A percentile compares a stretch with the other conserved stretches of the same genome.
These are phyloP conservation scores for Colletotrichum eleusines DNA, from an alignment of 2,329 filamentous ascomycete genomes.

Conservation along the genomic window DNA sequence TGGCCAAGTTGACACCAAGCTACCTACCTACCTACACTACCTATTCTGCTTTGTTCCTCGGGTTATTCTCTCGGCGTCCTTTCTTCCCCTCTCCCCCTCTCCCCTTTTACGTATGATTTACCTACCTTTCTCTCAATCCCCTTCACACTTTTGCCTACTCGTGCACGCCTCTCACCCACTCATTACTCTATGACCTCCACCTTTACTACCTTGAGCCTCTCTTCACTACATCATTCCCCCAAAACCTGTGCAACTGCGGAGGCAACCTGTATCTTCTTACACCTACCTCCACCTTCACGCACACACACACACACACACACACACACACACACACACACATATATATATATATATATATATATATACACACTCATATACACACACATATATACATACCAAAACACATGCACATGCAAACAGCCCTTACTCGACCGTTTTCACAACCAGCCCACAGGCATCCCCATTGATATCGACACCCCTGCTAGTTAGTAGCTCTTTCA, in stretches of 20 bases:
- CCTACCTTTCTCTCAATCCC: constrained; percentile 27
- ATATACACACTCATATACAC: constrained; percentile 3
- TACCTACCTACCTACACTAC: neutral
- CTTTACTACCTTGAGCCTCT: constrained; percentile 31
- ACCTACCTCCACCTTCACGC: neutral
- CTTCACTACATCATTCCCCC: constrained; percentile 14
- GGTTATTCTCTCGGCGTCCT: constrained; percentile 27
- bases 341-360: neutral
- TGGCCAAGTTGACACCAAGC: neutral
- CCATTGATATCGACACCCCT: constrained; percentile 3
- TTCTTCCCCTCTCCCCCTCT: constrained; percentile 4
- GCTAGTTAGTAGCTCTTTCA: constrained; percentile 27
- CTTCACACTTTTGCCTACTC: constrained; percentile 15
- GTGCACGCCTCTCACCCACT: constrained; percentile 32
- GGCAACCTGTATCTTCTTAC: constrained; percentile 13
- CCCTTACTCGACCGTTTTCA: neutral
- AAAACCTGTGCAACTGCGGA: constrained; percentile 5
- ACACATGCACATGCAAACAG: constrained; percentile 32
- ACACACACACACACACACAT: constrained; percentile 3
- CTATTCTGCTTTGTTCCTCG: constrained; percentile 21
- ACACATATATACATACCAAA: constrained; percentile 2
- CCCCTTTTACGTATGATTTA: constrained; percentile 36
- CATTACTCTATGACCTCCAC: constrained; percentile 34
- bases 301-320: constrained; percentile 1
- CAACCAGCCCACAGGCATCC: neutral